Base-by-base conservation (phyloP, 2,329 filamentous ascomycete genomes). In the Lecanosticta acicola region DNA sequence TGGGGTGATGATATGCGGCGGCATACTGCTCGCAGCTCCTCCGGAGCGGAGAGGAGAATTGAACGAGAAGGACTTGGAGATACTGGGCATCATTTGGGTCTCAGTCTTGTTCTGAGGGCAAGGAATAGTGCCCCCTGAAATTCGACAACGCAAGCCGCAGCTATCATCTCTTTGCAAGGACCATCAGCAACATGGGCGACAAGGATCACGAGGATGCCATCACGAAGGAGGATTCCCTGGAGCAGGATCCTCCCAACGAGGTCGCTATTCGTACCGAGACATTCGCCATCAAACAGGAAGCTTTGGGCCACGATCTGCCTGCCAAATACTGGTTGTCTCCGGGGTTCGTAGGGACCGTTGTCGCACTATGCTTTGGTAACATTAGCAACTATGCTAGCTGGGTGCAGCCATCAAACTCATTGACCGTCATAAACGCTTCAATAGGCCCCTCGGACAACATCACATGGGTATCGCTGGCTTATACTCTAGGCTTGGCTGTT, bases 211-310 rank as follows among this genome's bases (percentile, higher is more conserved):
- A n/a, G 26, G 36, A 40, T 16, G 41, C 38, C 16, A 39, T 35
- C 14, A 14, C 32, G 10, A 44, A 42, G 4, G 18, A 3, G n/a
- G 26, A 34, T 2, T 24, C 13, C 4, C 45, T 41, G 34, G 42
- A 45, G 32, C 21, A 41, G 16, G 32, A n/a, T 19, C 19, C 24
- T 29, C 24, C 13, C 16, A 4, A 37, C 4, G 45, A 48, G 4
- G 32, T 45, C 35, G 48, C 39, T n/a, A 51, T 48, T 24, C 37
- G 45, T 17, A 51, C 40, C 9, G 48, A 48, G 3, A 51, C 48
- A 9, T 51, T 45, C 17, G 48, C 48, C 20, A 45, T 51, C 45
- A 51, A 48, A 14, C 37, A 32, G 4, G 45, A 48, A 33, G 48
- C 45, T n/a, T 38, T 51, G 2, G 45, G 48, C 2, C 10, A 45